These are phyloP conservation scores for Lentinula raphanica DNA, from an alignment of 768 basidiomycete genomes.

Conservation along the genomic window DNA sequence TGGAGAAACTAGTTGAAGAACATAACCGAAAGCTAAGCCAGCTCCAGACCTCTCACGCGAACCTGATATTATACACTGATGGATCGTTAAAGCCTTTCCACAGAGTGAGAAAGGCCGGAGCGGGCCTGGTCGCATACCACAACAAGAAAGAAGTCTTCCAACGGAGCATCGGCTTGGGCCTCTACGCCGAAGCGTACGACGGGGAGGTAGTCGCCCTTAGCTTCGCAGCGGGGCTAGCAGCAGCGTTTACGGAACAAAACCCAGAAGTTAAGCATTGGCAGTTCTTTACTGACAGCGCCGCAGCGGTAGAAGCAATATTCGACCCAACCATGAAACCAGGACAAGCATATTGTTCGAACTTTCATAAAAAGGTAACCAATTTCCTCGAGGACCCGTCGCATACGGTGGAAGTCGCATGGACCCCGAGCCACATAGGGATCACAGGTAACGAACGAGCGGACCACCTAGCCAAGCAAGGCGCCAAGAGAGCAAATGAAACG, in stretches of 20 bases:
- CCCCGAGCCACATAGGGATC: neutral
- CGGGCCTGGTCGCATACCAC: neutral
- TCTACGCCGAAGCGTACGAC: no score
- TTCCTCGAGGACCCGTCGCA: neutral
- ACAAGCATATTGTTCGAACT: neutral
- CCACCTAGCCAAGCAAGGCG: neutral
- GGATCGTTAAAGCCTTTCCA: neutral
- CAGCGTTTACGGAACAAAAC: no score
- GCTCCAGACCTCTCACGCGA: neutral
- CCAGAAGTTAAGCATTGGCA: neutral
- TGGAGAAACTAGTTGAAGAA: neutral
- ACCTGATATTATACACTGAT: neutral
- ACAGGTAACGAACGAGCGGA: neutral
- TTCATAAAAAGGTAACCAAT: neutral
- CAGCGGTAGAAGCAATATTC: neutral
- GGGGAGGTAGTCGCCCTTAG: no score
- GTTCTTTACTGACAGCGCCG: neutral
- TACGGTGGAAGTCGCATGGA: slow-evolving; percentile 2
- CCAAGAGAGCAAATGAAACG: neutral
- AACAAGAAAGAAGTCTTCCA: neutral
- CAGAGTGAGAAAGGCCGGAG: neutral
- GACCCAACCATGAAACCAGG: neutral
- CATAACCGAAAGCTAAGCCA: neutral
- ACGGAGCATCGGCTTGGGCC: neutral
- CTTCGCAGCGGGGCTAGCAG: no score